Percentiles rank a stretch among this genome's conserved stretches.
Conservation (phyloP, 495 filamentous ascomycete genomes). For the Lophiostoma macrostomum region DNA sequence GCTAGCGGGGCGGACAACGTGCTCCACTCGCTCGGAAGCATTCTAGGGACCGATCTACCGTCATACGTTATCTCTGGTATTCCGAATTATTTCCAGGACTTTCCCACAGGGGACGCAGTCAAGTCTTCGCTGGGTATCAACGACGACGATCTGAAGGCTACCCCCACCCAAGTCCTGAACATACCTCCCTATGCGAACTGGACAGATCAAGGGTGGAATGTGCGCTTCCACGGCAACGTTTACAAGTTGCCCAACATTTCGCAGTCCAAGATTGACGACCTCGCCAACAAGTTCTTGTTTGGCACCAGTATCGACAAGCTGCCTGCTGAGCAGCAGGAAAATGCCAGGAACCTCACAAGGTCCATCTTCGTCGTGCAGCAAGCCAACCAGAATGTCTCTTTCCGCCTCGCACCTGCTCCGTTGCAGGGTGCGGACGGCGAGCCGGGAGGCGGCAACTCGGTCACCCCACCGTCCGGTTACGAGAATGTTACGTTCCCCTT, state of each 20-base stretch:
- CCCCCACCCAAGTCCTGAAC: conserved; percentile 70
- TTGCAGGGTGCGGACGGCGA: conserved; percentile 50
- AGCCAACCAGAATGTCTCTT: conserved; percentile 55
- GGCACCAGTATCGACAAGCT: conserved; percentile 58
- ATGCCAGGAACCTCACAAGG: conserved; percentile 70
- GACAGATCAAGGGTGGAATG: conserved; percentile 72
- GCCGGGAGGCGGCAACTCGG: conserved; percentile 51
- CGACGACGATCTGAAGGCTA: conserved; percentile 52
- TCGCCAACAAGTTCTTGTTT: conserved; percentile 69
- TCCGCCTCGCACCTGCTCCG: conserved; percentile 58
- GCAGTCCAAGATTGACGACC: conserved; percentile 56
- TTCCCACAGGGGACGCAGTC: conserved; percentile 60
- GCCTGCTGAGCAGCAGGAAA: conserved; percentile 54
- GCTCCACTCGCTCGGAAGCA: conserved; percentile 18
- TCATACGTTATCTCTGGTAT: conserved; percentile 40
- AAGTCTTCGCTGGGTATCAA: conserved; percentile 57
- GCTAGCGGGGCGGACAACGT: conserved; percentile 20
- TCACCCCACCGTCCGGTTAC: conserved; percentile 52
- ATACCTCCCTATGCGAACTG: conserved; percentile 77
- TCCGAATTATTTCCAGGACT: conserved; percentile 63
- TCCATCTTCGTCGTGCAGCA: conserved; percentile 73
- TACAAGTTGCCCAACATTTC: conserved; percentile 72
- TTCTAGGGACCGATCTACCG: conserved; percentile 27
- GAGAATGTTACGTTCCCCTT: conserved; percentile 57
- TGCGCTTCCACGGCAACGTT: conserved; percentile 73